These are phyloP conservation scores for Polygonum aviculare DNA, from an alignment of 148 eudicot genomes.

Conservation along the genomic window DNA sequence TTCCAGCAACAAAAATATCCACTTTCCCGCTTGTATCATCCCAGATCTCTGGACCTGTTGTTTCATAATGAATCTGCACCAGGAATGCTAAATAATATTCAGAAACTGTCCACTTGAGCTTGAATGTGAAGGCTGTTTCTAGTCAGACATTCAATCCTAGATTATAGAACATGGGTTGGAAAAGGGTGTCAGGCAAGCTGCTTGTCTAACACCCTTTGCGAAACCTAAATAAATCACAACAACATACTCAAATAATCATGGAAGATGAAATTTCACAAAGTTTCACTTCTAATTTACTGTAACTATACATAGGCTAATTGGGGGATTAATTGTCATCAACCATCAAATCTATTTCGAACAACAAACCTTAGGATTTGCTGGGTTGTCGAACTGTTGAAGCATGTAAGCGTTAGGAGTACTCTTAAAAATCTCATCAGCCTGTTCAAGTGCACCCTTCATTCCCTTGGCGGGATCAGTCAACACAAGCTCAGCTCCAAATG, in stretches of 20 bases:
- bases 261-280: not conserved
- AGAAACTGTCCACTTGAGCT: not conserved
- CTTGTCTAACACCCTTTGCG: not conserved
- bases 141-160: not conserved
- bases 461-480: constrained; percentile 91
- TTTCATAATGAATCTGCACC: constrained; percentile 84
- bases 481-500: constrained; percentile 95
- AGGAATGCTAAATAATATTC: constrained; percentile 1
- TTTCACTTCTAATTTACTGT: not conserved
- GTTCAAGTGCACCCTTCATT: constrained; percentile 90
- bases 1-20: constrained; percentile 87
- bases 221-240: not conserved
- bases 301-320: not conserved
- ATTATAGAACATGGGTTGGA: not conserved
- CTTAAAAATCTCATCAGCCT: constrained; percentile 82
- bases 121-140: constrained; percentile 4
- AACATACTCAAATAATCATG: not conserved
- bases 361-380: constrained; percentile 94
- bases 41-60: constrained; percentile 99
- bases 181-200: not conserved
- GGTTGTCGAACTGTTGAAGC: constrained; percentile 97
- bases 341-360: not conserved
- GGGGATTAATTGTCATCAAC: not conserved
- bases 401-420: constrained; percentile 78
- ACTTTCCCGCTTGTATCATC: constrained; percentile 94